phyloP scores from a whole-genome alignment of 129 eudicot genomes.

The Lactuca saligna region DNA sequence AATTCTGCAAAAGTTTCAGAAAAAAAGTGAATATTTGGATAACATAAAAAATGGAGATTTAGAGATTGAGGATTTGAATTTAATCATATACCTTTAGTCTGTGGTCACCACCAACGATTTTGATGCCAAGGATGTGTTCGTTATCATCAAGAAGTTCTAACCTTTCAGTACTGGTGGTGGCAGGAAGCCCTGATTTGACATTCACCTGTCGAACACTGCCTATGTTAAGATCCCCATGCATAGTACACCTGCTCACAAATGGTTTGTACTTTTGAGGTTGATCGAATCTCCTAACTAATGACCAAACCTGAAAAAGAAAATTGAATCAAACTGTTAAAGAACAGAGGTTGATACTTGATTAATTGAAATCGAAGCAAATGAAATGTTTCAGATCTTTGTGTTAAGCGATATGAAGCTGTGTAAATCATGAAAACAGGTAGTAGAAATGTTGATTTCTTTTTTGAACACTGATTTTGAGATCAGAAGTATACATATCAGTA shows the following conservation, averaged over 20 bases:
- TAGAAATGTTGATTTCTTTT: neutral
- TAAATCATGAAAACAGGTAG: neutral
- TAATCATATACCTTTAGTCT: conserved; percentile 54
- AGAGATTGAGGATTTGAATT: neutral
- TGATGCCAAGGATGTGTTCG: conserved; percentile 78
- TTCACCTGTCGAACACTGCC: conserved; percentile 82
- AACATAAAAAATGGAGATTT: neutral
- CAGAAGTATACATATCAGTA: neutral
- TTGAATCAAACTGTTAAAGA: neutral
- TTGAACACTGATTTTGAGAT: neutral
- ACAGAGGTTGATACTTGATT: neutral
- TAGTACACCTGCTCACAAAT: conserved; percentile 66
- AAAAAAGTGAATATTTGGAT: neutral
- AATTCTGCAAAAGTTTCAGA: conserved; percentile 42
- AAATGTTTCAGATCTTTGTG: neutral
- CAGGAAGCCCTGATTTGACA: conserved; percentile 87
- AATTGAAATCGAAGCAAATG: neutral
- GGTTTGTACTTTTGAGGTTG: conserved; percentile 88
- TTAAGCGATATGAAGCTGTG: too few relatives aligned
- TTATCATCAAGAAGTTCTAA: conserved; percentile 72
- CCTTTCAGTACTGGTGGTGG: conserved; percentile 81
- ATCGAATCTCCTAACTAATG: conserved; percentile 79
- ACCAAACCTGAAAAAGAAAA: conserved; percentile 57
- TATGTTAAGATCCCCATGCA: conserved; percentile 62
- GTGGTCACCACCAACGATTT: conserved; percentile 82